Evolutionary conservation across 2,329 filamentous ascomycete genomes (phyloP), one percentile per base, ranked within the genome.

Genomic region (Leptographium lundbergii): DNA sequence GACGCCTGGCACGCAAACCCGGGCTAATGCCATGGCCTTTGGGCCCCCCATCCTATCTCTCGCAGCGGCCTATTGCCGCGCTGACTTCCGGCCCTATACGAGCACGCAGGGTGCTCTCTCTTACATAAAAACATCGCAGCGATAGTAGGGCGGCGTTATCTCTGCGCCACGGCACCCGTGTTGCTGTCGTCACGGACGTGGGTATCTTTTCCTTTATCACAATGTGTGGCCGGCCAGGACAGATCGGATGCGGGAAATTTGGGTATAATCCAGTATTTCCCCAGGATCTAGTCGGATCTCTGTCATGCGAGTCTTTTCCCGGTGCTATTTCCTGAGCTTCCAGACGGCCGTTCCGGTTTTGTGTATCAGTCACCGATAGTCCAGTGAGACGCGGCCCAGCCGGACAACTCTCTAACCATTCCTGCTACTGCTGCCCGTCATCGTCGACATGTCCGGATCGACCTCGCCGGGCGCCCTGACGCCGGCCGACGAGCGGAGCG

Each of bases 401-500:
- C 27, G 27, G 7, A n/a, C n/a, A 6, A 29, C 7, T 29, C 27
- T 29, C 4, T 29, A n/a, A n/a, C n/a, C n/a, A n/a, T 29, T 42
- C 11, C 11, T 17, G 17, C 17, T 1, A 3, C 39, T n/a, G 39
- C 10, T n/a, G 39, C n/a, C 39, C n/a, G 24, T 11, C 45, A 24
- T 11, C 11, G n/a, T 25, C 50, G 10, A 9, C 50, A 53, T 53
- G 51, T 50, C 55, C 14, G 53, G 10, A 19, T 57, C 55, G 4
- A 25, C 45, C 27, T 45, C 22, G 13, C 14, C 54, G 14, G 54
- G 22, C 24, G 45, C n/a, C 11, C 48, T 32, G 29, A 52, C 34
- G 24, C 22, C 32, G 29, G 29, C 63, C 0, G 60, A 61, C 56
- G 63, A 64, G 48, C 59, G 57, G 14, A 57, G 60, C 10, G 52